Evolutionary conservation across 495 filamentous ascomycete genomes (phyloP), one percentile per base, ranked within the genome.

Genomic region (Hypoxylon cercidicola): DNA sequence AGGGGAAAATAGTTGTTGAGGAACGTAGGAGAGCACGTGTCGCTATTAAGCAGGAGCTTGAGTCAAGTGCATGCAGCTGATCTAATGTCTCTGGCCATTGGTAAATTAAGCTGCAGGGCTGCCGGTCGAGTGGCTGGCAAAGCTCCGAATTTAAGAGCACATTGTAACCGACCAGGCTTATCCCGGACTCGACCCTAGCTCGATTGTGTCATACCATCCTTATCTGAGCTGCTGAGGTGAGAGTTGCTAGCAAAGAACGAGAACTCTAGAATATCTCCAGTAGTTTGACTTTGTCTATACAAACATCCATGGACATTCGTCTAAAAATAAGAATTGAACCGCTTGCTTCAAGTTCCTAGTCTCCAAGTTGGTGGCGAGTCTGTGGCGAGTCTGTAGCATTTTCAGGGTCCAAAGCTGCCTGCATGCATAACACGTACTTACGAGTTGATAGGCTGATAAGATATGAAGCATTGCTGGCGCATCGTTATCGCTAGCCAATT

Each of bases 221-320:
- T 68, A 68, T 68, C 64, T 68, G 64, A 68, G 64, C n/a, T n/a
- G n/a, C n/a, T n/a, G n/a, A n/a, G n/a, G n/a, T n/a, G 57, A 39
- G 43, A 62, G 54, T 62, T 34, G 40, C 20, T 19, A 48, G 8
- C 21, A 28, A n/a, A 35, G 48, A 11, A 48, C 46, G 50, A 46
- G 40, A 59, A 3, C 39, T 4, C 45, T 23, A 25, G 3, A 25
- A n/a, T n/a, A n/a, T 47, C 44, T 28, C 25, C 3, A 47, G 44
- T 9, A 47, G 20, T 37, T 10, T n/a, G n/a, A n/a, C n/a, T n/a
- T 37, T 48, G 20, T 25, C 19, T 6, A 45, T 35, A n/a, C n/a
- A n/a, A n/a, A n/a, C n/a, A n/a, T n/a, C n/a, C n/a, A n/a, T n/a
- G n/a, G n/a, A n/a, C n/a, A n/a, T n/a, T n/a, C n/a, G n/a, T n/a